Evolutionary conservation across 257 asterid genomes (phyloP), one percentile per base, ranked within the genome.

Genomic region (Eucommia ulmoides): DNA sequence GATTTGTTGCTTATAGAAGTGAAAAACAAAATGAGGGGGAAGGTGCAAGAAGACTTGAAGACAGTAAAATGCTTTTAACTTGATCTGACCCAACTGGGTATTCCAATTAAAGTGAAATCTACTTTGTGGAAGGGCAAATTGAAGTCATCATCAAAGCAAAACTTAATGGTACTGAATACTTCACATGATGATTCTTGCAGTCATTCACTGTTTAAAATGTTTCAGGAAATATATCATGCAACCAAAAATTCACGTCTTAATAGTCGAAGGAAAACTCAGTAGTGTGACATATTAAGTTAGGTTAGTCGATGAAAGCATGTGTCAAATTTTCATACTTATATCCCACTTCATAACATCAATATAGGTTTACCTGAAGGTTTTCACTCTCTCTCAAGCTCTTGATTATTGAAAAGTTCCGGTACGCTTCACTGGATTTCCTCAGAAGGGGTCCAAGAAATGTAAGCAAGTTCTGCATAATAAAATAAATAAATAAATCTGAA

Each of bases 401-500:
- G 65, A 91, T 67, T 66, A 91, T 89, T 11, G 95, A 81, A 50
- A 66, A 72, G 74, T 86, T 91, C 41, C 94, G 79, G 64, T 74
- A 52, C n/a, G 84, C 84, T 78, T 91, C 99, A 18, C 94, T 83
- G 48, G 97, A 81, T 77, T 83, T 91, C 56, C 83, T 77, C 71
- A 86, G 65, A 58, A 91, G 95, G 22, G 99, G 99, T 53, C 93
- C 83, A 53, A 91, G 93, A 70, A 91, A 86, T 20, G 97, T 93
- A 66, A 83, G 74, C 71, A 91, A 70, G 60, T 86, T 86, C 97
- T 91, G 88, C 84, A 81, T 46, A 60, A 55, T 41, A 52, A 52
- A 41, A 58, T 41, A 23, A n/a, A n/a, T n/a, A n/a, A n/a, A n/a
- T n/a, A n/a, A n/a, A n/a, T n/a, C n/a, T n/a, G n/a, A n/a, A n/a